Percentiles rank a stretch among this genome's conserved stretches.
Evolutionary conservation across 169 alveolate genomes (phyloP).

Genomic region (Eimeria zaria): DNA sequence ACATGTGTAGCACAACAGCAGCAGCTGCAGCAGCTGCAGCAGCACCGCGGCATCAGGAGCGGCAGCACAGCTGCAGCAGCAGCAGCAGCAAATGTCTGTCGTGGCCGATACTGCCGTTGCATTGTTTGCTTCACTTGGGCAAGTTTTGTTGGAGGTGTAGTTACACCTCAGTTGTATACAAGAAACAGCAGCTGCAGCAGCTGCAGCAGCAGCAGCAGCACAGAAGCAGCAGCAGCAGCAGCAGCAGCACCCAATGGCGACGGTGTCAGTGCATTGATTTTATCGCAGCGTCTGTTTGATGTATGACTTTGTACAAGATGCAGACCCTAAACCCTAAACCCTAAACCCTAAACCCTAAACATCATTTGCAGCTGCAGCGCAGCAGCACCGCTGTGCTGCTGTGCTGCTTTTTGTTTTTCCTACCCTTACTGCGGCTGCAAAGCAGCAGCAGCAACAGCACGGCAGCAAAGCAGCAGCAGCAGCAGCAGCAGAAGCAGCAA

Average conservation of each 20-base stretch:
- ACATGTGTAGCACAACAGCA: background rate
- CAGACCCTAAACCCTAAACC: conserved; percentile 6
- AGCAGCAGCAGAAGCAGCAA: no score
- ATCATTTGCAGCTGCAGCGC: background rate
- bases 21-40: conserved; percentile 31
- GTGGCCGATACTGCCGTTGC: background rate
- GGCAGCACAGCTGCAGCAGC: conserved; percentile 32
- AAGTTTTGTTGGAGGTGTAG: background rate
- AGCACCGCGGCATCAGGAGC: conserved; percentile 13
- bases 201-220: background rate
- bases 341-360: background rate
- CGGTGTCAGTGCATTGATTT: background rate
- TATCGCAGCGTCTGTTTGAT: background rate
- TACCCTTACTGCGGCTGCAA: background rate
- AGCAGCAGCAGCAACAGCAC: conserved; percentile 3
- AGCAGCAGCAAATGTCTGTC: conserved; percentile 1
- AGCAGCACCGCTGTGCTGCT: background rate
- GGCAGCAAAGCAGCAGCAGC: no score
- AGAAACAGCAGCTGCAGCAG: conserved; percentile 14
- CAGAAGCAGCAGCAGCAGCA: background rate
- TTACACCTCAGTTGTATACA: background rate
- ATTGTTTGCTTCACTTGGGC: background rate
- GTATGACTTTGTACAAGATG: background rate
- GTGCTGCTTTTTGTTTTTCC: background rate
- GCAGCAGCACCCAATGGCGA: background rate